A percentile compares a stretch with the other conserved stretches of the same genome.
Conservation (phyloP, 345 rosid species). For the Dovyalis caffra region DNA sequence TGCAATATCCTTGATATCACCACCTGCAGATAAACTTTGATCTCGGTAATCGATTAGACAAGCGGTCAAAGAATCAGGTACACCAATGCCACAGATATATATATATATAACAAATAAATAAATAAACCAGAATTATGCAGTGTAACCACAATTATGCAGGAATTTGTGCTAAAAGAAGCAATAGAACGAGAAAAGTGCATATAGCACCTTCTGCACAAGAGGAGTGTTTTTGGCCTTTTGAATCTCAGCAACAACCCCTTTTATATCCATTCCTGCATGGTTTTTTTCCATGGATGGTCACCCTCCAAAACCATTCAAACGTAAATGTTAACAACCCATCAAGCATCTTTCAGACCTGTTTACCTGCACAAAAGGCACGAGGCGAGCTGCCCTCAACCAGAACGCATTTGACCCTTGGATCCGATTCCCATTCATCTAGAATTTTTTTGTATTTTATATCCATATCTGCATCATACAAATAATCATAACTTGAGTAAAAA, state of each 20-base stretch:
- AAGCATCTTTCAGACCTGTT: neutral
- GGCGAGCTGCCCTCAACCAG: conserved; percentile 67
- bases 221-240: conserved; percentile 65
- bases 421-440: conserved; percentile 90
- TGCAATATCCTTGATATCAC: conserved; percentile 87
- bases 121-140: conserved; percentile 7
- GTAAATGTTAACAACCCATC: no score
- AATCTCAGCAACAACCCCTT: conserved; percentile 83
- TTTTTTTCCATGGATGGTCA: conserved; percentile 28
- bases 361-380: conserved; percentile 93
- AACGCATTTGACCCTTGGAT: conserved; percentile 76
- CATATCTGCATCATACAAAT: conserved; percentile 53
- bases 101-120: no score
- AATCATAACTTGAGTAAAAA: neutral
- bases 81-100: neutral
- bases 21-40: conserved; percentile 76
- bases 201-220: conserved; percentile 73
- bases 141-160: conserved; percentile 6
- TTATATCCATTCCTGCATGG: conserved; percentile 87
- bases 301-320: conserved; percentile 30
- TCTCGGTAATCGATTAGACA: conserved; percentile 29
- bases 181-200: conserved; percentile 20
- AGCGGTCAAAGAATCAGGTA: neutral
- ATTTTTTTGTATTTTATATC: conserved; percentile 61
- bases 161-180: conserved; percentile 2